Conservation (phyloP, 2,329 filamentous ascomycete genomes). For the Phyllosticta paracitricarpa region DNA sequence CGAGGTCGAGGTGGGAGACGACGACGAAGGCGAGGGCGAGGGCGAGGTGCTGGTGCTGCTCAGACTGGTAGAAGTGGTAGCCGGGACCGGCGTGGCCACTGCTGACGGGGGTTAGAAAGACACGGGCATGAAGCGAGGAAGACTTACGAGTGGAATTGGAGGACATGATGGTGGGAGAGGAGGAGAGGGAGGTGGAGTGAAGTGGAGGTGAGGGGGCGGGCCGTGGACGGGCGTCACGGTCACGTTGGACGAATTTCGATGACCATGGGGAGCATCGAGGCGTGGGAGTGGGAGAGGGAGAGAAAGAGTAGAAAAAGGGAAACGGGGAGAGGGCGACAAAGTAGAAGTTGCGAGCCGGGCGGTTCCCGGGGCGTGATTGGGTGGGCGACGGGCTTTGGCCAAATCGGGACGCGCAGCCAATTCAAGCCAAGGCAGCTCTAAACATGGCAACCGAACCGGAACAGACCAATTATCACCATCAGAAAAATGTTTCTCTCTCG, state of each 20-base stretch:
- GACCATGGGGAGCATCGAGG: neutral
- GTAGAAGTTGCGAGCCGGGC: neutral
- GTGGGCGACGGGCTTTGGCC: neutral
- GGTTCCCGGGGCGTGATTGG: neutral
- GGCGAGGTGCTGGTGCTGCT: neutral
- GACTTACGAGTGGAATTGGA: conserved; percentile 8
- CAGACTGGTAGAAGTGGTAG: neutral
- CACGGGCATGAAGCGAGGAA: neutral
- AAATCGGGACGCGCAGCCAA: neutral
- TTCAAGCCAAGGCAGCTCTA: neutral
- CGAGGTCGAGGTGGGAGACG: conserved; percentile 2
- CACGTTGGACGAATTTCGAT: neutral
- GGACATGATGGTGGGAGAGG: neutral
- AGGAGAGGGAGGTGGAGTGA: neutral
- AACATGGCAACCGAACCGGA: neutral
- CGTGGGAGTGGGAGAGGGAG: neutral
- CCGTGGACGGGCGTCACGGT: neutral
- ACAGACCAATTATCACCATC: no score
- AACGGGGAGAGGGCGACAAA: neutral
- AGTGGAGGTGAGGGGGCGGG: no score
- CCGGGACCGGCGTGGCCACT: neutral
- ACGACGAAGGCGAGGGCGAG: neutral
- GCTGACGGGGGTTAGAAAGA: neutral
- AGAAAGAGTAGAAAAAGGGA: neutral
- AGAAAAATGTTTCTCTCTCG: no score